Percentiles rank a stretch among this genome's conserved stretches.
Evolutionary conservation across 257 asterid genomes (phyloP).

Genomic region (Leptodermis oblonga): DNA sequence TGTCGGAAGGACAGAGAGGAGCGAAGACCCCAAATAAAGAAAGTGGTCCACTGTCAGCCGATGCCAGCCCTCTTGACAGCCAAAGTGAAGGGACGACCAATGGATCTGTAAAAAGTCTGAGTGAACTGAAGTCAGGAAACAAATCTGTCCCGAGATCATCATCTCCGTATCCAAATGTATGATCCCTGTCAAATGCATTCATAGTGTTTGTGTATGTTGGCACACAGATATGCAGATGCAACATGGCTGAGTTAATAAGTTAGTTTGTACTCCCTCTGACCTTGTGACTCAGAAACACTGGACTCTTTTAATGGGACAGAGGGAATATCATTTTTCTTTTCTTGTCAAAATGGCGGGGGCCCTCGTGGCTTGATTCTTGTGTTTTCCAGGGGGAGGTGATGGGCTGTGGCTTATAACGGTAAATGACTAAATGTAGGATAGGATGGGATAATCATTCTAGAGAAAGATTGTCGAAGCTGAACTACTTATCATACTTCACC

Average conservation of each 20-base stretch:
- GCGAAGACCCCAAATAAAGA: conserved; percentile 16
- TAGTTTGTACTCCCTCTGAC: not conserved
- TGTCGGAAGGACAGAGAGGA: conserved; percentile 35
- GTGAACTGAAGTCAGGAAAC: conserved; percentile 25
- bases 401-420: not conserved
- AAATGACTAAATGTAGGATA: not conserved
- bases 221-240: not conserved
- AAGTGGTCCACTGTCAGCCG: conserved; percentile 17
- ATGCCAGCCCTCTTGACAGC: not conserved
- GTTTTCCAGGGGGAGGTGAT: not conserved
- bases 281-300: too few species aligned
- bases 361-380: not conserved
- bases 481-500: not conserved
- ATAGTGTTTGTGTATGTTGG: not conserved
- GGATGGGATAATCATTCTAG: not conserved
- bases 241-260: not conserved
- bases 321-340: too few species aligned
- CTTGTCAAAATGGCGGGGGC: not conserved
- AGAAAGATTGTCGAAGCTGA: not conserved
- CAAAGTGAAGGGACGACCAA: conserved; percentile 29
- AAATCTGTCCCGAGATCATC: conserved; percentile 37
- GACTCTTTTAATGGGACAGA: too few species aligned
- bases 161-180: conserved; percentile 82
- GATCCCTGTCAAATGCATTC: conserved; percentile 21
- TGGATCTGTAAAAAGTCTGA: conserved; percentile 27